Evolutionary conservation across 2,329 filamentous ascomycete genomes (phyloP).

Genomic region (Cryphonectria japonica): DNA sequence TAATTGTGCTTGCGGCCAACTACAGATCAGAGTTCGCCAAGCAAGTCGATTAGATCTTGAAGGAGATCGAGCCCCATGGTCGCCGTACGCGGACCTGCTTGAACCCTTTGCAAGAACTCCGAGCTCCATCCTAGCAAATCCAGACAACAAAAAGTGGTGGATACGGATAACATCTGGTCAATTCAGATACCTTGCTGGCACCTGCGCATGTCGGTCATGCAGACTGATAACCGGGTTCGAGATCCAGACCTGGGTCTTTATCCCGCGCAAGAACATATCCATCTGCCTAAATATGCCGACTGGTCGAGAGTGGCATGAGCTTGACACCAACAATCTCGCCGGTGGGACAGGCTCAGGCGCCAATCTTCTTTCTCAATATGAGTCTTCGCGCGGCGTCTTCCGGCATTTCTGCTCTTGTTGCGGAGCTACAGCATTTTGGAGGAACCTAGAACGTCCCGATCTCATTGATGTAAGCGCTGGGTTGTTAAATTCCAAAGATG

Average conservation of each 20-base stretch:
- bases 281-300: constrained; percentile 41
- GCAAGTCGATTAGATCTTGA: constrained; percentile 45
- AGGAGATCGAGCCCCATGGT: constrained; percentile 38
- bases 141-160: constrained; percentile 61
- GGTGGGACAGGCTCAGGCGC: constrained; percentile 45
- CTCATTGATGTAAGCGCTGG: constrained; percentile 69
- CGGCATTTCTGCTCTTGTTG: constrained; percentile 67
- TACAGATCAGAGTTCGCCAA: constrained; percentile 44
- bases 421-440: constrained; percentile 68
- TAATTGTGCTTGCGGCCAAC: constrained; percentile 2
- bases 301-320: constrained; percentile 32
- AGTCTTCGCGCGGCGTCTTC: constrained; percentile 55
- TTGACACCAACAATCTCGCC: constrained; percentile 39
- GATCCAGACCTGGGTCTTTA: constrained; percentile 68
- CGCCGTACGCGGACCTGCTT: constrained; percentile 58
- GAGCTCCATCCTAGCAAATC: constrained; percentile 43
- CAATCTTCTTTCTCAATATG: constrained; percentile 43
- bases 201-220: constrained; percentile 66
- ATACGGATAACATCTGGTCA: constrained; percentile 46
- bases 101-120: constrained; percentile 47
- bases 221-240: constrained; percentile 64
- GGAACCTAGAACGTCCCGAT: constrained; percentile 53
- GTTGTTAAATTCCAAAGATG: constrained; percentile 49
- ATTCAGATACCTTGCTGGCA: constrained; percentile 60
- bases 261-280: constrained; percentile 62